These are phyloP conservation scores for Torulaspora pretoriensis DNA, from an alignment of 1,139 yeast genomes.

Conservation along the genomic window DNA sequence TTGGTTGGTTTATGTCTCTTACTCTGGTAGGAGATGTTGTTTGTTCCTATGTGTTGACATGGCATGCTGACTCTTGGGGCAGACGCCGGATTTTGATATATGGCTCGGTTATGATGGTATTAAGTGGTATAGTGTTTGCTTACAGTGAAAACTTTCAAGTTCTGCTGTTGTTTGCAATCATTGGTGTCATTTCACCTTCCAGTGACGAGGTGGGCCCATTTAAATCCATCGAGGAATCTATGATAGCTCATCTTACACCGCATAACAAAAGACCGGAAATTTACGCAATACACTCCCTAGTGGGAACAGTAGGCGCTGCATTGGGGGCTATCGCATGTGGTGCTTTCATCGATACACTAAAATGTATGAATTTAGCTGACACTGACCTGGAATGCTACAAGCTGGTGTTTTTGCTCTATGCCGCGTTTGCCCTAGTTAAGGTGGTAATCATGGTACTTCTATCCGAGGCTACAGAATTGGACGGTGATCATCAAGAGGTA, in stretches of 20 bases:
- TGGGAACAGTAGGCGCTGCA: conserved; percentile 73
- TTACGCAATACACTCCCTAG: conserved; percentile 53
- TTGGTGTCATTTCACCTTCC: conserved; percentile 81
- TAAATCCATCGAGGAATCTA: conserved; percentile 81
- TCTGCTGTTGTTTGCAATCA: conserved; percentile 57
- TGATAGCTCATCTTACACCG: conserved; percentile 76
- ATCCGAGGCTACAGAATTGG: conserved; percentile 52
- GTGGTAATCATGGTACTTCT: conserved; percentile 51
- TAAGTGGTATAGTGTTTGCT: conserved; percentile 65
- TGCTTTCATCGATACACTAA: conserved; percentile 45
- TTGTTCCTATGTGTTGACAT: conserved; percentile 66
- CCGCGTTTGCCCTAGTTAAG: conserved; percentile 54
- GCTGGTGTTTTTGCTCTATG: conserved; percentile 53
- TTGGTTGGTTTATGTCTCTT: conserved; percentile 79
- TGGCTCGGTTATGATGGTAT: conserved; percentile 68
- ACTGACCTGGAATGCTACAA: conserved; percentile 47
- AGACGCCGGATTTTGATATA: conserved; percentile 59
- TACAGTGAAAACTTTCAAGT: conserved; percentile 47
- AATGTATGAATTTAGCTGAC: conserved; percentile 26
- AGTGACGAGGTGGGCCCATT: conserved; percentile 95
- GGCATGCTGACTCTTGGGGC: conserved; percentile 77
- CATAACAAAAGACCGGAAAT: conserved; percentile 64
- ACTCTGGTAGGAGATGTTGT: conserved; percentile 77
- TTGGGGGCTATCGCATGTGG: conserved; percentile 71
- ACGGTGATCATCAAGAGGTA: conserved; percentile 21